These are phyloP conservation scores for Nepenthes mirabilis DNA, from an alignment of 148 eudicot species.

Conservation along the genomic window DNA sequence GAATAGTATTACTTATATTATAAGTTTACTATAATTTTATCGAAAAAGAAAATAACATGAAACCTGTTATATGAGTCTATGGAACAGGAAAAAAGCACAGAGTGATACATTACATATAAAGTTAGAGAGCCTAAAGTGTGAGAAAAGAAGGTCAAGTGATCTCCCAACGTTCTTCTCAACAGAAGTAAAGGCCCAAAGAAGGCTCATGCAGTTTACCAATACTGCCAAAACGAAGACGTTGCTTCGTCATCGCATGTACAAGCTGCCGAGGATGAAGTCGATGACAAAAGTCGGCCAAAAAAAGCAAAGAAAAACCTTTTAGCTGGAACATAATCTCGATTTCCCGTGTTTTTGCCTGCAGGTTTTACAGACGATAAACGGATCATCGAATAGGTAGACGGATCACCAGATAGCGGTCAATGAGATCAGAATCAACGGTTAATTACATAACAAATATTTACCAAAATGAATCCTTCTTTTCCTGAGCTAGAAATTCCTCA, in stretches of 20 bases:
- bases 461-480: conserved; percentile 73
- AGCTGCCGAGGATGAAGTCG: conserved; percentile 3
- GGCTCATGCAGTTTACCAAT: conserved; percentile 7
- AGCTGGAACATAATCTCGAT: conserved; percentile 20
- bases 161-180: too few relatives aligned
- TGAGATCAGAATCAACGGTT: background rate
- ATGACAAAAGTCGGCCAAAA: conserved; percentile 1
- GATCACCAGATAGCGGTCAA: too few relatives aligned
- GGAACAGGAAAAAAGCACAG: too few relatives aligned
- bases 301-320: conserved; percentile 7
- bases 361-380: background rate
- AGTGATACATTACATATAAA: too few relatives aligned
- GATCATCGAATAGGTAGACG: background rate
- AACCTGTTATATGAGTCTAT: too few relatives aligned
- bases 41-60: too few relatives aligned
- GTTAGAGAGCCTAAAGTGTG: too few relatives aligned
- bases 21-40: too few relatives aligned
- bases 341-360: conserved; percentile 65
- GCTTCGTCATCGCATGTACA: conserved; percentile 14
- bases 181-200: background rate
- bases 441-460: conserved; percentile 1
- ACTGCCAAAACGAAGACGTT: conserved; percentile 4
- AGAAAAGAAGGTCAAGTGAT: too few relatives aligned
- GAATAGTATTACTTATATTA: too few relatives aligned
- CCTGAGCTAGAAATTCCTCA: conserved; percentile 54